A percentile compares a stretch with the other conserved stretches of the same genome.
These are phyloP conservation scores for Corylus heterophylla DNA, from an alignment of 306 rosid species.

Conservation along the genomic window DNA sequence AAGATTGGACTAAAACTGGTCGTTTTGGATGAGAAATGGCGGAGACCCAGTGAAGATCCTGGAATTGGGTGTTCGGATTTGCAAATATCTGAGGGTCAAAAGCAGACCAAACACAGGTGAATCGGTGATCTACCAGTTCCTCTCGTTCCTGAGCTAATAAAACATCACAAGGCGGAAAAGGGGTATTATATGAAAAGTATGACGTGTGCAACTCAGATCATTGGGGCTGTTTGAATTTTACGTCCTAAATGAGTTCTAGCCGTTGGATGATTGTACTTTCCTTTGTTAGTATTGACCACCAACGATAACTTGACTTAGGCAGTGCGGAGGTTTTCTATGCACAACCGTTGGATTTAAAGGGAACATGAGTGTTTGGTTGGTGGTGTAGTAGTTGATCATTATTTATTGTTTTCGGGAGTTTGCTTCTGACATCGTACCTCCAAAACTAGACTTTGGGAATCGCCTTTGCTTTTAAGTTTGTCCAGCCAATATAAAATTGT, in stretches of 20 bases:
- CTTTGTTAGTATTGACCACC: background rate
- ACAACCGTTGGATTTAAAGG: too few species aligned
- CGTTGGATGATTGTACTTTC: background rate
- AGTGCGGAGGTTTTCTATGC: background rate
- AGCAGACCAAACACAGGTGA: background rate
- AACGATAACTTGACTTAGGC: background rate
- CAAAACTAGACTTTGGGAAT: background rate
- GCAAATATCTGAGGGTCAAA: background rate
- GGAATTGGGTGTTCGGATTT: background rate
- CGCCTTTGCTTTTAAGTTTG: background rate
- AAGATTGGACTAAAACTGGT: background rate
- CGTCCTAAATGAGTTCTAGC: background rate
- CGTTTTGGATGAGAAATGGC: constrained; percentile 15
- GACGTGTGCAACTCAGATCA: too few species aligned
- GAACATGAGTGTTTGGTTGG: background rate
- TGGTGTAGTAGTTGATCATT: background rate
- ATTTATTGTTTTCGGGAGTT: too few species aligned
- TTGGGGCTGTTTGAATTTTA: background rate
- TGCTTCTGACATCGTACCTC: background rate
- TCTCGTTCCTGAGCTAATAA: background rate
- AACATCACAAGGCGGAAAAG: too few species aligned
- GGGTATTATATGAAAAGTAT: too few species aligned
- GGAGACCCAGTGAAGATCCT: constrained; percentile 25
- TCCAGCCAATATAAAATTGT: background rate
- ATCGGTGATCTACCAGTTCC: background rate